phyloP scores from a whole-genome alignment of 2,329 filamentous ascomycete species.

The Pyrenophora tritici-repentis region DNA sequence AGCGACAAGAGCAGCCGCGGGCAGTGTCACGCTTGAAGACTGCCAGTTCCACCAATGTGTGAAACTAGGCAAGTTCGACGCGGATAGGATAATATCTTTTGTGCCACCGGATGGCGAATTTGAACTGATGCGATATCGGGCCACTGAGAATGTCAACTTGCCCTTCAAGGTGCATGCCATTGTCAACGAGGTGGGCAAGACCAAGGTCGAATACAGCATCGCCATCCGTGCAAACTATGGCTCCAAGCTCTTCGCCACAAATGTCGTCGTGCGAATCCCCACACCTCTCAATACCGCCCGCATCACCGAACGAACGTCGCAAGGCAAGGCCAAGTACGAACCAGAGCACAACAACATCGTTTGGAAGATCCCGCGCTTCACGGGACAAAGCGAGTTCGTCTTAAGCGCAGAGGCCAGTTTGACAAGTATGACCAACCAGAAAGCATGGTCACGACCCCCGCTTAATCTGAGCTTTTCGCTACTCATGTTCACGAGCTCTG shows the following conservation, averaged over 20 bases:
- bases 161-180: conserved; percentile 99
- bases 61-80: conserved; percentile 94
- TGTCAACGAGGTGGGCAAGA: conserved; percentile 94
- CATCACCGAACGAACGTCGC: conserved; percentile 88
- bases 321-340: conserved; percentile 98
- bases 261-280: conserved; percentile 90
- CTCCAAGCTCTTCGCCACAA: conserved; percentile 93
- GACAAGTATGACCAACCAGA: conserved; percentile 97
- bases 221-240: conserved; percentile 97
- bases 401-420: conserved; percentile 90
- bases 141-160: conserved; percentile 97
- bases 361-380: conserved; percentile 99
- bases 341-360: conserved; percentile 97
- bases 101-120: conserved; percentile 97
- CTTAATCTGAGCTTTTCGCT: conserved; percentile 90
- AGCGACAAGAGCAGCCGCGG: conserved; percentile 91
- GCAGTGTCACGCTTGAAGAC: conserved; percentile 93
- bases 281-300: conserved; percentile 95
- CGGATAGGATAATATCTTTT: conserved; percentile 95
- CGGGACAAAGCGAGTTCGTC: conserved; percentile 95
- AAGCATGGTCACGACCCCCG: conserved; percentile 93
- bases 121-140: conserved; percentile 97
- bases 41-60: conserved; percentile 99
- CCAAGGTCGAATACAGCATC: conserved; percentile 98
- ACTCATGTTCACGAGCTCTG: conserved; percentile 97